Base-by-base conservation (phyloP, 2,329 filamentous ascomycete genomes). In the Hymenoscyphus infarciens region DNA sequence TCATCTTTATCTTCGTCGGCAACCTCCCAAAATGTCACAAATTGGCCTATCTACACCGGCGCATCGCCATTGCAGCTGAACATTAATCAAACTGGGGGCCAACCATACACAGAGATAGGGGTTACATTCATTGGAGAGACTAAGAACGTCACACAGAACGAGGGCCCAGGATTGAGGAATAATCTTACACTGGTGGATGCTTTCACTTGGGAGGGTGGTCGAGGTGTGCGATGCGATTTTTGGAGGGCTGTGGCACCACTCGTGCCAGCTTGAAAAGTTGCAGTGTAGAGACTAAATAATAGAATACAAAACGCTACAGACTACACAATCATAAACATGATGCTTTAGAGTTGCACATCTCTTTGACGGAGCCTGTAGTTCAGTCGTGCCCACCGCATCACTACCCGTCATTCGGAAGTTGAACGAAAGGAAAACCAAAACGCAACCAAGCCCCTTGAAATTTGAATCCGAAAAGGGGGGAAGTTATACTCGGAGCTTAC, bases 211-310 rank as follows among this genome's bases (percentile, higher is more conserved):
- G 63, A 65, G 29, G 61, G 59, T 22, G 35, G 54, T n/a, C 59
- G 65, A 38, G 65, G 65, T 8, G 38, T 22, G 5, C 65, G 65
- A 27, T 67, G 65, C 63, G 63, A 63, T n/a, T 67, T 59, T 29
- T 66, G 66, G 66, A 45, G 38, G 39, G 59, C 45, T 16, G 58
- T 66, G 33, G 59, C 56, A 15, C n/a, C 25, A 8, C n/a, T 56
- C n/a, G 61, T 67, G 38, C 66, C 66, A 3, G 64, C 61, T 35
- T 67, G 45, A 52, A 22, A 5, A 52, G 19, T 25, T 13, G 19
- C 13, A 1, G 16, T 35, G 33, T 5, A 38, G 35, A 38, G 16
- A 38, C 35, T 38, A 16, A 16, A 16, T 15, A 38, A 15, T 15
- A 5, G 35, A 31, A 31, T 31, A 31, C 5, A 31, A 31, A 31